Percentiles rank a stretch among this genome's conserved stretches.
Evolutionary conservation across 2,329 filamentous ascomycete genomes (phyloP).

Genomic region (Lachnellula cervina): DNA sequence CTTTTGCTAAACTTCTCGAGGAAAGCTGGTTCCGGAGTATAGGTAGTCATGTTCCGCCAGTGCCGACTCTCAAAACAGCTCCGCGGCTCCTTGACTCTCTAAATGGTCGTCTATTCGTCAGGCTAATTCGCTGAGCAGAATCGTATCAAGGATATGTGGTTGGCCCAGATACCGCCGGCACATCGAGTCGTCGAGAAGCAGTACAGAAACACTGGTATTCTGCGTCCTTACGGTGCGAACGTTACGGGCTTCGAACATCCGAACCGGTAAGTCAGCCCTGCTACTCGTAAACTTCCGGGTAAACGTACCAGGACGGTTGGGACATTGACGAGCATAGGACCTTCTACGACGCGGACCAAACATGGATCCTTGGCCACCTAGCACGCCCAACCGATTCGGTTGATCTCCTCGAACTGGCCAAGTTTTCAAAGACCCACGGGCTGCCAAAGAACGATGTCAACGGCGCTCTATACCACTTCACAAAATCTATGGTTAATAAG

Average conservation of each 20-base stretch:
- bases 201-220: constrained; percentile 1
- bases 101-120: too few species aligned
- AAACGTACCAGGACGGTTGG: background rate
- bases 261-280: background rate
- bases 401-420: background rate
- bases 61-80: too few species aligned
- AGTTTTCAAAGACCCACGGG: background rate
- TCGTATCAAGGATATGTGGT: background rate
- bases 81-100: too few species aligned
- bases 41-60: too few species aligned
- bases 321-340: background rate
- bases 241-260: background rate
- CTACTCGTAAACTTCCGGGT: too few species aligned
- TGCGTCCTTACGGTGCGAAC: background rate
- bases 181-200: background rate
- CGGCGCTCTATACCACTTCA: background rate
- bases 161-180: background rate
- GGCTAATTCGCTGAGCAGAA: too few species aligned
- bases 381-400: background rate
- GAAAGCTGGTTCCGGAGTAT: too few species aligned
- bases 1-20: too few species aligned
- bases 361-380: background rate
- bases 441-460: background rate
- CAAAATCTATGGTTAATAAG: background rate
- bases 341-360: background rate